Percentiles rank a stretch among this genome's conserved stretches.
Conservation (phyloP, 2,329 filamentous ascomycete genomes). For the Aspergillus sp. region DNA sequence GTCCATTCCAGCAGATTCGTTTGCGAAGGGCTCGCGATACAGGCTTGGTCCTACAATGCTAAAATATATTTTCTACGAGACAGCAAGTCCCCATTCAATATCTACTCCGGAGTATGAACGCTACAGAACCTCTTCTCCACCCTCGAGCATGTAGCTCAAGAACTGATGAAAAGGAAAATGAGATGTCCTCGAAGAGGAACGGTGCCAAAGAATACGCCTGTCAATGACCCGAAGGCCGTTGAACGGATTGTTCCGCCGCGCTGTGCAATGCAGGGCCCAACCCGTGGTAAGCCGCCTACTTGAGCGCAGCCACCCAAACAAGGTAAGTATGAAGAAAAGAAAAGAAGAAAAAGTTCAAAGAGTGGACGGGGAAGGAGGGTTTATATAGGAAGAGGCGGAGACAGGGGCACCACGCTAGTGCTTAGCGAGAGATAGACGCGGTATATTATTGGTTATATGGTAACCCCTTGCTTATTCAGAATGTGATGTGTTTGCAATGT, state of each 20-base stretch:
- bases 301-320: slow-evolving; percentile 45
- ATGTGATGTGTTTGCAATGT: background rate
- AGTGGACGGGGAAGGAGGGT: slow-evolving; percentile 1
- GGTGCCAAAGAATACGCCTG: slow-evolving; percentile 36
- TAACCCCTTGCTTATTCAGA: background rate
- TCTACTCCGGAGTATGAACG: background rate
- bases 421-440: slow-evolving; percentile 9
- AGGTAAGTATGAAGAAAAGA: slow-evolving; percentile 48
- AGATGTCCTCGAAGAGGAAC: slow-evolving; percentile 15
- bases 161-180: slow-evolving; percentile 26
- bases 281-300: slow-evolving; percentile 39
- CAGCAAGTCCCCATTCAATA: background rate
- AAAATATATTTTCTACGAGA: background rate
- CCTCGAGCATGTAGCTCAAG: slow-evolving; percentile 20
- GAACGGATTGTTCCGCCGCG: slow-evolving; percentile 41
- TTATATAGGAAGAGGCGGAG: slow-evolving; percentile 12
- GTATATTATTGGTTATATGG: slow-evolving; percentile 3
- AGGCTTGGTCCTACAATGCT: background rate
- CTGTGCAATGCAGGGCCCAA: slow-evolving; percentile 53
- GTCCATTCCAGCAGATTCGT: no score
- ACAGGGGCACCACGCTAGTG: slow-evolving; percentile 7
- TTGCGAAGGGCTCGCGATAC: no score
- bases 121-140: slow-evolving; percentile 25
- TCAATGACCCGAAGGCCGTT: slow-evolving; percentile 31
- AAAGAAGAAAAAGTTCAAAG: slow-evolving; percentile 26